phyloP scores from a whole-genome alignment of 2,329 filamentous ascomycete genomes.

The Aureobasidium pullulans region DNA sequence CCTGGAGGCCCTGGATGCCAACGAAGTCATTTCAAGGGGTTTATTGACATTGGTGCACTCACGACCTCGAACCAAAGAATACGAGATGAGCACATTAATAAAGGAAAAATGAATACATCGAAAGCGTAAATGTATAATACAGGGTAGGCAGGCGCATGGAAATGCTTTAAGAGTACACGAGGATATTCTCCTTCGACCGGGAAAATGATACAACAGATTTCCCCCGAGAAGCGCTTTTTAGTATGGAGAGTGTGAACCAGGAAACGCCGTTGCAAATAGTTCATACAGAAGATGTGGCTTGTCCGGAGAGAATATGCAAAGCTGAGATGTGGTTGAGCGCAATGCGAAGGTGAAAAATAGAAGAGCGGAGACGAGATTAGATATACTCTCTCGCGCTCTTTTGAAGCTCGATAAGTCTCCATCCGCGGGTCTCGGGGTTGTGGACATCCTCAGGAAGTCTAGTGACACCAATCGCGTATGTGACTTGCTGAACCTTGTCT shows the following conservation, averaged over 20 bases:
- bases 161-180: conserved; percentile 8
- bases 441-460: conserved; percentile 89
- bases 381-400: conserved; percentile 93
- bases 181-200: background rate
- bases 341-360: background rate
- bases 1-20: no score
- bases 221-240: background rate
- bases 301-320: background rate
- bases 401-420: conserved; percentile 96
- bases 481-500: conserved; percentile 96
- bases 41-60: background rate
- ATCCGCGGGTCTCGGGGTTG: conserved; percentile 93
- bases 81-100: background rate
- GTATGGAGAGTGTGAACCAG: conserved; percentile 8
- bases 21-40: background rate
- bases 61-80: background rate
- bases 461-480: conserved; percentile 95
- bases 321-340: background rate
- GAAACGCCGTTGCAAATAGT: conserved; percentile 3
- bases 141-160: background rate
- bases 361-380: conserved; percentile 34
- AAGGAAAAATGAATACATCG: background rate
- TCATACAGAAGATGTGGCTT: background rate
- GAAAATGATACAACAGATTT: background rate
- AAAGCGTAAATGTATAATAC: conserved; percentile 12